Conservation (phyloP, 2,329 filamentous ascomycete genomes). For the Sarocladium strictum region DNA sequence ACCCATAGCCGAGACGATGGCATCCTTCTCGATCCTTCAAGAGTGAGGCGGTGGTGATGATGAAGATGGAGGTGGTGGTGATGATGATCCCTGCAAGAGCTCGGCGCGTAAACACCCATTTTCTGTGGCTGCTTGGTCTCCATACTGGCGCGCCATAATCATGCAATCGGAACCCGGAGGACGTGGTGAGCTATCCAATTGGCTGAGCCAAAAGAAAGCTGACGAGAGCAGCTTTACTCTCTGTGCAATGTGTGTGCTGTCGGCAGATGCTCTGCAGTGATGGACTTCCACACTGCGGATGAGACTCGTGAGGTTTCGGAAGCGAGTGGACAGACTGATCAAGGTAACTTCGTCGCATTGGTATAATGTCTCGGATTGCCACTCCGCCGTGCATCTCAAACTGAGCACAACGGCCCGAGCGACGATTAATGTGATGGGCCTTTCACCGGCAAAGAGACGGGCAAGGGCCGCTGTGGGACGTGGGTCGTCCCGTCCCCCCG, state of each 20-base stretch:
- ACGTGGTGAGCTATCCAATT: slow-evolving; percentile 32
- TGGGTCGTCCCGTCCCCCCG: neutral
- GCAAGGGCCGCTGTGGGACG: neutral
- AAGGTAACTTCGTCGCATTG: no score
- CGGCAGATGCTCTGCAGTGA: neutral
- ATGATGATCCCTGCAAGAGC: slow-evolving; percentile 12
- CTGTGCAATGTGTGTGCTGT: neutral
- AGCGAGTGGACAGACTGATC: no score
- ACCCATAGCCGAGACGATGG: neutral
- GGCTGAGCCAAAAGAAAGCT: slow-evolving; percentile 19
- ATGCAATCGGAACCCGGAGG: slow-evolving; percentile 42
- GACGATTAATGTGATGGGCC: neutral
- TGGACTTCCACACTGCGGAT: neutral
- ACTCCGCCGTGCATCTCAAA: neutral
- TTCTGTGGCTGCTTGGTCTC: slow-evolving; percentile 8
- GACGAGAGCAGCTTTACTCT: neutral
- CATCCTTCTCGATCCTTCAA: slow-evolving; percentile 4
- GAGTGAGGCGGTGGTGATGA: neutral
- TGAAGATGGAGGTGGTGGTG: slow-evolving; percentile 1
- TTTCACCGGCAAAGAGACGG: neutral
- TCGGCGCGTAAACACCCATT: slow-evolving; percentile 41
- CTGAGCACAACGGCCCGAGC: neutral
- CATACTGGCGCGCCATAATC: slow-evolving; percentile 27
- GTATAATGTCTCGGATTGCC: no score
- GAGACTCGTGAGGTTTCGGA: slow-evolving; percentile 1